Evolutionary conservation across 345 rosid genomes (phyloP).

Genomic region (Triadica sebifera): DNA sequence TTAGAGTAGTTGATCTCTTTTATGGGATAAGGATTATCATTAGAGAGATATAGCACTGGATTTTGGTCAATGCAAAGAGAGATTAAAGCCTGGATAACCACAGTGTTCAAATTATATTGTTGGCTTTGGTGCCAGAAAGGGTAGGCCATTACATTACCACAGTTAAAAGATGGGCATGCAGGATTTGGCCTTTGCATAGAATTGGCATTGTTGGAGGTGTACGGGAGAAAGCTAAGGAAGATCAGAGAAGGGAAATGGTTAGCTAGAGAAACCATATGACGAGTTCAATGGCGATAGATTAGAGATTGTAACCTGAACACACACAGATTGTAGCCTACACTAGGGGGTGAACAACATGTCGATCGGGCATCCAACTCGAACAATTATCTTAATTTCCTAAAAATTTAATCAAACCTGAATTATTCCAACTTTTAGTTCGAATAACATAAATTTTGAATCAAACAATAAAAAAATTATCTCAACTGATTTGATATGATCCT

Average conservation of each 20-base stretch:
- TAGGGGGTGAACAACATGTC: too few species aligned
- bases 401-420: too few species aligned
- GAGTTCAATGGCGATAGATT: too few species aligned
- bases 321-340: too few species aligned
- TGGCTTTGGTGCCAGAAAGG: constrained; percentile 32
- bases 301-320: too few species aligned
- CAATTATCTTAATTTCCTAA: too few species aligned
- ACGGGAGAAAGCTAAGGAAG: constrained; percentile 5
- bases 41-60: constrained; percentile 15
- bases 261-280: constrained; percentile 10
- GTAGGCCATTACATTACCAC: constrained; percentile 25
- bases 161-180: constrained; percentile 22
- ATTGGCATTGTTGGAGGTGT: constrained; percentile 6
- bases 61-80: constrained; percentile 28
- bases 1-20: constrained; percentile 18
- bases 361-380: too few species aligned
- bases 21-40: background rate
- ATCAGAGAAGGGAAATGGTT: background rate
- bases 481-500: too few species aligned
- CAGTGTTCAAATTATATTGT: constrained; percentile 16
- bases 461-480: too few species aligned
- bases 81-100: constrained; percentile 34
- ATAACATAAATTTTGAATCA: too few species aligned
- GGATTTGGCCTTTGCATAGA: constrained; percentile 1
- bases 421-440: too few species aligned